These are phyloP conservation scores for Mucor saturninus DNA, from an alignment of 371 early-diverging fungal species.

Conservation along the genomic window DNA sequence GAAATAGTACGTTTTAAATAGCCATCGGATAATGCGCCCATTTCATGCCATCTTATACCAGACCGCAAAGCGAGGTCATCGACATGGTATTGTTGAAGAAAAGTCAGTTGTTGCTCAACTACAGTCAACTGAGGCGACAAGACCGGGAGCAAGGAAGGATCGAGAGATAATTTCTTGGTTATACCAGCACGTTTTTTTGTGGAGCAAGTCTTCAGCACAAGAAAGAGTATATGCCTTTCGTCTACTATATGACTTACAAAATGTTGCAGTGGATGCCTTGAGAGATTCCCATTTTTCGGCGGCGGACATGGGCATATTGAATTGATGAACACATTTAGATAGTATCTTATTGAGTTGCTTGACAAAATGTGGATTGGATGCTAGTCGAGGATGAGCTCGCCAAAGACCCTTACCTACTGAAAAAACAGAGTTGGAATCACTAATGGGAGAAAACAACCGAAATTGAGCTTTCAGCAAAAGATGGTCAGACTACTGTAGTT, in stretches of 20 bases:
- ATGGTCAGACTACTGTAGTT: conserved; percentile 19
- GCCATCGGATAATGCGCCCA: conserved; percentile 1
- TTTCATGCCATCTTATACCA: conserved; percentile 12
- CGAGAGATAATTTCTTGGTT: neutral
- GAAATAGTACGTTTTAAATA: conserved; percentile 5
- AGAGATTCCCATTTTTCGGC: no score
- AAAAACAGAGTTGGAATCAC: neutral
- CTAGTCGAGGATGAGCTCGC: conserved; percentile 21
- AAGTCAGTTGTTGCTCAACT: conserved; percentile 8
- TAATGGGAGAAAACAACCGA: neutral
- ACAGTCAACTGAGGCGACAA: conserved; percentile 9
- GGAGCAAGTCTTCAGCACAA: no score
- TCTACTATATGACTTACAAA: no score
- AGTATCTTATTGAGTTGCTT: no score
- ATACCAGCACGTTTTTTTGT: conserved; percentile 6
- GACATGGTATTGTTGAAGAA: conserved; percentile 12
- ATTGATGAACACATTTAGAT: no score
- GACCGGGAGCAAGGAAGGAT: neutral
- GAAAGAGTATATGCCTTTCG: no score
- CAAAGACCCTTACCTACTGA: conserved; percentile 19
- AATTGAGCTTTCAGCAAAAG: neutral
- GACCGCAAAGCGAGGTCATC: conserved; percentile 10
- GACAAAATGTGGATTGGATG: no score
- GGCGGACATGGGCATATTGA: no score
- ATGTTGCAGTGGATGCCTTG: no score